Evolutionary conservation across 345 rosid species (phyloP).

Genomic region (Heritiera fomes): DNA sequence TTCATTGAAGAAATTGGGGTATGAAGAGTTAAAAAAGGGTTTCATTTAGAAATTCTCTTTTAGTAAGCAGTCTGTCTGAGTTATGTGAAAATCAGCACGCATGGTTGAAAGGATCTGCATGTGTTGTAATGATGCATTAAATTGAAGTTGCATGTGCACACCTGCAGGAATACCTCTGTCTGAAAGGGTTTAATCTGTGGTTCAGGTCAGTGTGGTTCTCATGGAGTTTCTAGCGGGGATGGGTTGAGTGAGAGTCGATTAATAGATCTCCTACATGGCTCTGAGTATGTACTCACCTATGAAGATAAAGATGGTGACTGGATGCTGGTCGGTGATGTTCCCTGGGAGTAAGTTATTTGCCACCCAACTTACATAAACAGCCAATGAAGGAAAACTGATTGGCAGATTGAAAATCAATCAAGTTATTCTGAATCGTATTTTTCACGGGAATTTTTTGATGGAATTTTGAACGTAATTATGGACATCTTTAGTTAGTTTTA

Average conservation of each 20-base stretch:
- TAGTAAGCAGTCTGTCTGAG: background rate
- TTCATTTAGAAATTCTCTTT: background rate
- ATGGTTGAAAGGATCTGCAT: background rate
- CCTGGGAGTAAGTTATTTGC: conserved; percentile 68
- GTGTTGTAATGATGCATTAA: background rate
- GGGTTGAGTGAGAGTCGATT: conserved; percentile 53
- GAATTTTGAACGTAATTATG: background rate
- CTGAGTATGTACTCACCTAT: conserved; percentile 73
- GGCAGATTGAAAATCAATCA: background rate
- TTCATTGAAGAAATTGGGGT: too few species aligned
- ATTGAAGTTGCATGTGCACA: background rate
- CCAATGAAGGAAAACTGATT: background rate
- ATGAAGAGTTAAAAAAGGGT: too few species aligned
- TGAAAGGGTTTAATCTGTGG: conserved; percentile 5
- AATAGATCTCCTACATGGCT: conserved; percentile 65
- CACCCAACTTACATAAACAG: background rate
- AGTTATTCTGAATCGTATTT: background rate
- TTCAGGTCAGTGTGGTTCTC: conserved; percentile 63
- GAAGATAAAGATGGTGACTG: conserved; percentile 88
- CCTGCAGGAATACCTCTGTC: background rate
- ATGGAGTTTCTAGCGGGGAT: conserved; percentile 49
- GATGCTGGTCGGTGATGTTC: conserved; percentile 92
- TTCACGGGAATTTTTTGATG: background rate
- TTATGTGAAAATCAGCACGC: background rate
- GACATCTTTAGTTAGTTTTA: background rate